Evolutionary conservation across 352 stramenopile genomes (phyloP), one percentile per base, ranked within the genome.

Genomic region (Plasmopara muralis): DNA sequence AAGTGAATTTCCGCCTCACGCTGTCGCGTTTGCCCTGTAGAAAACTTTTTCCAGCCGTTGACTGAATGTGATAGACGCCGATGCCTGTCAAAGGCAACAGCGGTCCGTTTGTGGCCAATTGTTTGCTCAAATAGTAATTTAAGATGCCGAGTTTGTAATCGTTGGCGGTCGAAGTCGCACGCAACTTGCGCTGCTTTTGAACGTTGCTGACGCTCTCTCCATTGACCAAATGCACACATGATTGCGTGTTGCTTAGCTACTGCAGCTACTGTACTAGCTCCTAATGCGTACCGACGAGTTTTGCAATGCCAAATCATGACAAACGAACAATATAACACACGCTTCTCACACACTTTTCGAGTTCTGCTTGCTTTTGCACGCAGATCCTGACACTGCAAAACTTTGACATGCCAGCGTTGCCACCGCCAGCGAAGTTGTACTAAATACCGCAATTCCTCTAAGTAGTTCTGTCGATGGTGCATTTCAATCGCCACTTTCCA

Each of bases 351-450:
- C 25, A 55, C 0, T 34, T 57, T 42, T 25, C 30, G 42, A 9
- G 31, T 28, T 29, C 51, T 33, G 2, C 8, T 20, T 6, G 52
- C 47, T 33, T 39, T 47, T 29, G 20, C 16, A 16, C 43, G 61
- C 8, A 58, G 15, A n/a, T 47, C 15, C 18, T 40, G 50, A 37
- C 12, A 47, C 3, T 31, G 38, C 9, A 43, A 14, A 1, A 41
- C 18, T 10, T 58, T 15, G 29, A 53, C 30, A 4, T 9, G 10
- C 61, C 61, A 69, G 3, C 47, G 34, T 12, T 56, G 53, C 61
- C 61, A 65, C 31, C 47, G 56, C 51, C 43, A 56, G 4, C 61
- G 61, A 50, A 69, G 51, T 4, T 62, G 56, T 2, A 65, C 13
- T 25, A 62, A 20, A 16, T 49, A 44, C 13, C 28, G 31, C 18